Base-by-base conservation (phyloP, 805 yeast species). In the Saturnispora halmiae region DNA sequence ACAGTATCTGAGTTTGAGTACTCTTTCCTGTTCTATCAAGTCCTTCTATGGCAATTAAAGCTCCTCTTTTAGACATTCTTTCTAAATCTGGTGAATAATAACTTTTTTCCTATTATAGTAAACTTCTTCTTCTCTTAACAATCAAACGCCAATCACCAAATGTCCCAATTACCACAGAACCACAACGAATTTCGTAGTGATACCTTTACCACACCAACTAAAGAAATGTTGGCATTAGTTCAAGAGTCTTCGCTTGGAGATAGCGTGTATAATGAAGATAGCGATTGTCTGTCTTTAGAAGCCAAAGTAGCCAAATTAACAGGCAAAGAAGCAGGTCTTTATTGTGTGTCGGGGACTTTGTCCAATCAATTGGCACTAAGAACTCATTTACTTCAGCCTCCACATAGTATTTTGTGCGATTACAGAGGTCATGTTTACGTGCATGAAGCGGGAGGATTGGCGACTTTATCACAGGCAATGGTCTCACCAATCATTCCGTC, bases 1-100 rank as follows among this genome's bases (percentile, higher is more conserved):
- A 51, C 8, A 82, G 50, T 3, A 54, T 48, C 3, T 59, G 54
- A 6, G 81, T 71, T 56, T 92, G 98, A 0, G 96, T 87, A 3
- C 95, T 75, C 54, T 92, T 92, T 0, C 99, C 99, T 0, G 96
- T 81, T 37, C 99, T 65, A 54, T 92, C 99, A 1, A 92, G 72
- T 0, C 99, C 99, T 60, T 92, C 99, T 2, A 92, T 69, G 1
- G 86, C 72, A 18, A 92, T 79, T 29, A 92, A 64, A 34, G 72
- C 69, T 2, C 96, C 97, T 46, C 96, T 46, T 16, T 16, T 19
- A 5, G 25, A 14, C 22, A 31, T 31, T 6, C 13, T 18, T 35
- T n/a, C n/a, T n/a, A n/a, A n/a, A n/a, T n/a, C n/a, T n/a, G n/a
- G n/a, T n/a, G n/a, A n/a, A n/a, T n/a, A n/a, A n/a, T 43, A 31